phyloP scores from a whole-genome alignment of 768 basidiomycete genomes.

The Tephrocybe sp. region DNA sequence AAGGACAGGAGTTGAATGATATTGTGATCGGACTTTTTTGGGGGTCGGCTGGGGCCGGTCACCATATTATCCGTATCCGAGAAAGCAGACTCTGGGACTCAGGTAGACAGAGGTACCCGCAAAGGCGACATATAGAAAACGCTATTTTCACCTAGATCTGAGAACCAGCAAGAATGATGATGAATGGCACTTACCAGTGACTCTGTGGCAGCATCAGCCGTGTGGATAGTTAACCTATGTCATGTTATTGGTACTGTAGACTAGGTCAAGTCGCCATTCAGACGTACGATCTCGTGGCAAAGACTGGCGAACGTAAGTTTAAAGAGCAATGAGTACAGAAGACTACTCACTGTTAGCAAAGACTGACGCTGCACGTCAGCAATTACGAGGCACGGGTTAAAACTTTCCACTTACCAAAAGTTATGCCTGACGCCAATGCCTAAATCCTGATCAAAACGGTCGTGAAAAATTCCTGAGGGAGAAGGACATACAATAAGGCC shows the following conservation, averaged over 20 bases:
- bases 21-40: constrained; percentile 3
- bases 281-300: background rate
- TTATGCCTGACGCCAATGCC: background rate
- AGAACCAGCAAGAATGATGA: background rate
- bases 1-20: background rate
- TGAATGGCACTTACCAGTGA: background rate
- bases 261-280: too few species aligned
- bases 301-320: background rate
- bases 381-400: background rate
- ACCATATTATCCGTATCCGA: too few species aligned
- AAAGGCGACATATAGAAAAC: background rate
- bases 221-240: too few species aligned
- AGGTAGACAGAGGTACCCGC: too few species aligned
- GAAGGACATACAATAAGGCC: background rate
- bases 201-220: background rate
- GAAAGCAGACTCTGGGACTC: too few species aligned
- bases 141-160: background rate
- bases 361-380: background rate
- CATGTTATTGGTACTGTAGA: too few species aligned
- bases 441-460: background rate
- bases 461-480: background rate
- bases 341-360: background rate
- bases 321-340: background rate
- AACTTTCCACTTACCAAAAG: background rate
- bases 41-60: too few species aligned